These are phyloP conservation scores for Paxillus involutus DNA, from an alignment of 768 basidiomycete species.

Conservation along the genomic window DNA sequence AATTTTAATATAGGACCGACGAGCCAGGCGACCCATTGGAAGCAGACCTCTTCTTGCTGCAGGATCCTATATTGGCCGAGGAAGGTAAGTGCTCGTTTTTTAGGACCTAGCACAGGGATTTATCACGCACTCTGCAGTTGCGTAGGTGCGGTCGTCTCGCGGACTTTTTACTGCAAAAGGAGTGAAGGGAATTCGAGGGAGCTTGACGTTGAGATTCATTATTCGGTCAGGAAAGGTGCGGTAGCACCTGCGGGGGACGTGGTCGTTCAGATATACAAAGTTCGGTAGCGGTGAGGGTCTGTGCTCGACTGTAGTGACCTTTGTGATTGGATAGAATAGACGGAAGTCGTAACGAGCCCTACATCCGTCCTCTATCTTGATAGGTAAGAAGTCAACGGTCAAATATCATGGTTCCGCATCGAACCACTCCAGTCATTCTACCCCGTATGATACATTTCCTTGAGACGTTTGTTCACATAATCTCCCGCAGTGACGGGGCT, in stretches of 20 bases:
- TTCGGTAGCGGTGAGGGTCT: slow-evolving; percentile 45
- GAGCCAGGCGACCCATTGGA: slow-evolving; percentile 93
- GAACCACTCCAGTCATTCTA: neutral
- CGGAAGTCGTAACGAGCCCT: too few relatives aligned
- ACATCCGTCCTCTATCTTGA: too few relatives aligned
- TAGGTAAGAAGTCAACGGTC: too few relatives aligned
- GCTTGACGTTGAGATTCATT: slow-evolving; percentile 90
- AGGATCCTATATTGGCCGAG: slow-evolving; percentile 71
- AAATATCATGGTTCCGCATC: too few relatives aligned
- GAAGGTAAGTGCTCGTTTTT: slow-evolving; percentile 52
- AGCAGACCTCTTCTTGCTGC: slow-evolving; percentile 90
- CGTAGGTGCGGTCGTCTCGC: slow-evolving; percentile 70
- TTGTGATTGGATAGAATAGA: too few relatives aligned
- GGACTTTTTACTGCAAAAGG: slow-evolving; percentile 84
- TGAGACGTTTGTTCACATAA: slow-evolving; percentile 73
- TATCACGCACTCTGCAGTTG: neutral
- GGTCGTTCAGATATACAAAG: slow-evolving; percentile 78
- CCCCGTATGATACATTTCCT: slow-evolving; percentile 38
- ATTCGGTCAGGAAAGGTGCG: slow-evolving; percentile 43
- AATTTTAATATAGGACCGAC: slow-evolving; percentile 91
- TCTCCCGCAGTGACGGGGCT: slow-evolving; percentile 76
- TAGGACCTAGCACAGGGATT: too few relatives aligned
- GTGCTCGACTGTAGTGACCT: too few relatives aligned
- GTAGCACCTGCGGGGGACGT: slow-evolving; percentile 39
- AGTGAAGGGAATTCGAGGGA: slow-evolving; percentile 80